These are phyloP conservation scores for Diphasiastrum complanatum DNA, from an alignment of 83 land plant species.

Conservation along the genomic window DNA sequence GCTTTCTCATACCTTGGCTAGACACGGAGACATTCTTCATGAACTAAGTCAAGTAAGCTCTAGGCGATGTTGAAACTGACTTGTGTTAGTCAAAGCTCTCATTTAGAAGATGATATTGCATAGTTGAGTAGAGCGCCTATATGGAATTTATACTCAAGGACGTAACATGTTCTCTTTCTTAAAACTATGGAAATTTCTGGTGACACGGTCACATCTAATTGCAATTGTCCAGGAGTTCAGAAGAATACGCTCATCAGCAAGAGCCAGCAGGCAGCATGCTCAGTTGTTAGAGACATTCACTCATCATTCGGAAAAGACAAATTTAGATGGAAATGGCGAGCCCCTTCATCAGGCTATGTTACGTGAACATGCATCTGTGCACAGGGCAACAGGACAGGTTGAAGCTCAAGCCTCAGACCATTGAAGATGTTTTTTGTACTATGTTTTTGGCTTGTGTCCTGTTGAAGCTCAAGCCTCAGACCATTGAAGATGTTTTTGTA, in stretches of 20 bases:
- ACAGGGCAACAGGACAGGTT: conserved; percentile 29
- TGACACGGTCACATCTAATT: neutral
- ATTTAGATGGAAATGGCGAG: conserved; percentile 13
- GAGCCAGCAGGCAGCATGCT: conserved; percentile 26
- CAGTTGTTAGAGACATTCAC: conserved; percentile 24
- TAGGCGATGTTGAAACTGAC: neutral
- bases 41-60: conserved; percentile 22
- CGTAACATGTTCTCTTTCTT: neutral
- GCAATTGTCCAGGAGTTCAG: conserved; percentile 22
- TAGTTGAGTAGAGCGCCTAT: neutral
- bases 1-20: conserved; percentile 25
- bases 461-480: no score
- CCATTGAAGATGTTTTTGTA: no score
- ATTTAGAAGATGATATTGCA: neutral
- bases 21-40: conserved; percentile 26
- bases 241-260: conserved; percentile 21
- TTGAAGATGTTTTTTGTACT: no score
- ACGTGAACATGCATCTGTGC: conserved; percentile 20
- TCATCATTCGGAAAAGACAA: conserved; percentile 14
- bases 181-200: no score
- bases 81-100: neutral
- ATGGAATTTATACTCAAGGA: neutral
- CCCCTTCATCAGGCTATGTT: conserved; percentile 9
- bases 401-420: no score
- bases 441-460: no score